These are phyloP conservation scores for Coleophoma eucalyptorum DNA, from an alignment of 2,329 filamentous ascomycete genomes.

Conservation along the genomic window DNA sequence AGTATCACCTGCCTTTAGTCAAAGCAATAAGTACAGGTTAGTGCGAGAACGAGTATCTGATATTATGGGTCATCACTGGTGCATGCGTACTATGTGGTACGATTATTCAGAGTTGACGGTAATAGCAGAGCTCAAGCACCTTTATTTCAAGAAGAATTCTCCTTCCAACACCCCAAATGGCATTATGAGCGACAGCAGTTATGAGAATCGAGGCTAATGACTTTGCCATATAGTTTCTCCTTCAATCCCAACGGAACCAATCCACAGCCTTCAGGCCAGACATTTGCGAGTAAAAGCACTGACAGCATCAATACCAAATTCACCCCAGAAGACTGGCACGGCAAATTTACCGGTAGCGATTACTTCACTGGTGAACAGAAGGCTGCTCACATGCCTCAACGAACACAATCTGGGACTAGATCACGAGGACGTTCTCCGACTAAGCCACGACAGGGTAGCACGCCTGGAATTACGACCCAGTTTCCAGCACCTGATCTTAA, in stretches of 20 bases:
- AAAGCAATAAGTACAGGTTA: not conserved
- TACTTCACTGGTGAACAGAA: conserved; percentile 23
- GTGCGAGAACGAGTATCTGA: not conserved
- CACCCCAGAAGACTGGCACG: conserved; percentile 41
- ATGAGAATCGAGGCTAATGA: not conserved
- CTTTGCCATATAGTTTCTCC: conserved; percentile 42
- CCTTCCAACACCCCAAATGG: no score
- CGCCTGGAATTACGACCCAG: conserved; percentile 11
- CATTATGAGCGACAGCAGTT: not conserved
- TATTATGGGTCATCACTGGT: not conserved
- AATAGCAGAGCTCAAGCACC: no score
- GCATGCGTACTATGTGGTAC: not conserved
- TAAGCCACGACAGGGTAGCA: conserved; percentile 15
- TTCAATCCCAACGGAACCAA: conserved; percentile 42
- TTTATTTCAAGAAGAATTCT: no score
- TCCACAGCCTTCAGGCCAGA: conserved; percentile 29
- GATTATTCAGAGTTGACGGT: no score
- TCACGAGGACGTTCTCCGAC: conserved; percentile 24
- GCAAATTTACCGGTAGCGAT: conserved; percentile 27
- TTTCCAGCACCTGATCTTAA: conserved; percentile 4
- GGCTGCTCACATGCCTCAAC: conserved; percentile 6
- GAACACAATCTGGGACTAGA: conserved; percentile 20
- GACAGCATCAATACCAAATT: conserved; percentile 63
- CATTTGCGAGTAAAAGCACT: conserved; percentile 46
- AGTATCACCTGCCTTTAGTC: not conserved